These are phyloP conservation scores for Macrocybe sp. DNA, from an alignment of 1,284 basidiomycete genomes.

Conservation along the genomic window DNA sequence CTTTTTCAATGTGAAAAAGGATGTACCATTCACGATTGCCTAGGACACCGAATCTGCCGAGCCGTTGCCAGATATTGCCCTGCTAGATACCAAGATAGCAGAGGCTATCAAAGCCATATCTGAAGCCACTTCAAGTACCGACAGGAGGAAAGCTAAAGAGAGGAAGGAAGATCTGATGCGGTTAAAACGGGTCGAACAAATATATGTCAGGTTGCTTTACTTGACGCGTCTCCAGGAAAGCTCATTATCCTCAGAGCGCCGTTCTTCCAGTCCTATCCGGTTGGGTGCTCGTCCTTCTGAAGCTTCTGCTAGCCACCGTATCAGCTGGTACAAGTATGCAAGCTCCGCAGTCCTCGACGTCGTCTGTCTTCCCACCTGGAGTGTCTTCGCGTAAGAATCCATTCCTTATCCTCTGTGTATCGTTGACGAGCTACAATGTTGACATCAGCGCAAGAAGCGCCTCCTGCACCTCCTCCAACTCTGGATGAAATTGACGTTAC, in stretches of 20 bases:
- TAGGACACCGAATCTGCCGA: conserved; percentile 60
- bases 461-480: conserved; percentile 64
- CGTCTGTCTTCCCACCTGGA: conserved; percentile 63
- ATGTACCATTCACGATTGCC: background rate
- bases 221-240: background rate
- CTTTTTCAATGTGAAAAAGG: background rate
- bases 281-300: conserved; percentile 87
- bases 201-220: conserved; percentile 65
- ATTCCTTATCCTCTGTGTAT: conserved; percentile 1
- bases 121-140: conserved; percentile 45
- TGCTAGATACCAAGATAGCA: conserved; percentile 67
- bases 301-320: conserved; percentile 84
- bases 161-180: conserved; percentile 76
- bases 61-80: conserved; percentile 59
- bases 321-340: conserved; percentile 66
- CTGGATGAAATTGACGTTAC: conserved; percentile 95
- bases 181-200: conserved; percentile 82
- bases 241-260: conserved; percentile 45
- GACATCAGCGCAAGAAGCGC: conserved; percentile 52
- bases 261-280: conserved; percentile 80
- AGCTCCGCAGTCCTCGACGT: conserved; percentile 55
- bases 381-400: conserved; percentile 58
- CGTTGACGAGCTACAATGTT: conserved; percentile 8
- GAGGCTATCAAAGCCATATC: conserved; percentile 59
- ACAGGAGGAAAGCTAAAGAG: conserved; percentile 64